A percentile compares a stretch with the other conserved stretches of the same genome.
phyloP scores from a whole-genome alignment of 306 rosid genomes.

The Geum urbanum region DNA sequence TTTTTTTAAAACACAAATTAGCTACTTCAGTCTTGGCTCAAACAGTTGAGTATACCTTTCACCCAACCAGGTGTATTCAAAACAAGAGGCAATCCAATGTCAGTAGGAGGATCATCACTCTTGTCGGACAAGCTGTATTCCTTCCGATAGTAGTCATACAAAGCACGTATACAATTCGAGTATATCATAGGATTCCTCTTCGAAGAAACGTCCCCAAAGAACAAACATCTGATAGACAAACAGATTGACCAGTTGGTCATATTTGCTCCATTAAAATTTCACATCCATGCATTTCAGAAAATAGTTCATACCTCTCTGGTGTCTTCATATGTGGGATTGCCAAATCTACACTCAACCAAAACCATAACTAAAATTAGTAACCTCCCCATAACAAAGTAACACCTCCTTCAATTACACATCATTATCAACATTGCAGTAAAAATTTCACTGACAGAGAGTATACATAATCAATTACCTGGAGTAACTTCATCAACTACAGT shows the following conservation, averaged over 20 bases:
- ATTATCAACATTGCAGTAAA: not conserved
- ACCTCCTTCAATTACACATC: conserved; percentile 2
- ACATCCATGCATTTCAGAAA: not conserved
- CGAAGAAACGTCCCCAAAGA: conserved; percentile 82
- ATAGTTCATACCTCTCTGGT: conserved; percentile 66
- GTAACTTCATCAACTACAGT: conserved; percentile 50
- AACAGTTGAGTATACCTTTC: conserved; percentile 51
- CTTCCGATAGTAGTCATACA: conserved; percentile 55
- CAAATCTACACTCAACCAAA: conserved; percentile 50
- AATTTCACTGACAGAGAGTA: not conserved
- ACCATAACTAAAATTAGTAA: conserved; percentile 7
- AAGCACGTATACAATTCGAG: conserved; percentile 41
- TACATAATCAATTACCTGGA: conserved; percentile 41
- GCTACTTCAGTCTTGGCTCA: conserved; percentile 2
- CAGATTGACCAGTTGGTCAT: not conserved
- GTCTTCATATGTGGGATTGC: conserved; percentile 76
- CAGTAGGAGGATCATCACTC: conserved; percentile 33
- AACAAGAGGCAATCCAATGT: conserved; percentile 65
- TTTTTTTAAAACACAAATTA: too few relatives aligned
- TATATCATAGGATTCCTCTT: conserved; percentile 64
- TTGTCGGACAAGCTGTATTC: conserved; percentile 29
- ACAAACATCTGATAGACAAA: conserved; percentile 50
- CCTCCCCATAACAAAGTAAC: not conserved
- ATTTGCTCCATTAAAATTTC: not conserved
- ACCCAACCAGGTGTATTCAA: conserved; percentile 97